Percentiles rank a stretch among this genome's conserved stretches.
Evolutionary conservation across 2,329 filamentous ascomycete genomes (phyloP).

Genomic region (Pyricularia grisea): DNA sequence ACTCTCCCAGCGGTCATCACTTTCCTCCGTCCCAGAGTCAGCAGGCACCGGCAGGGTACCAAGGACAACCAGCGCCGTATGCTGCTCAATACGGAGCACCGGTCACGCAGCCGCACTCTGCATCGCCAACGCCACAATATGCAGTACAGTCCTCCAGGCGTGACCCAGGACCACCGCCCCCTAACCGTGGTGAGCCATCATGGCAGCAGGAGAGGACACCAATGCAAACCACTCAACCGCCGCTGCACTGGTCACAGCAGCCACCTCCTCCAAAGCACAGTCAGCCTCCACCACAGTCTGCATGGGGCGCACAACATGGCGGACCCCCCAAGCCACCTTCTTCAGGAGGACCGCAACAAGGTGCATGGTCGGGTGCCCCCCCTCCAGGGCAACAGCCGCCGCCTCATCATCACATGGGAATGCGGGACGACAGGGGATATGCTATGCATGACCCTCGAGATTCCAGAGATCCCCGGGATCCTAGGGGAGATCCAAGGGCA

Average conservation of each 20-base stretch:
- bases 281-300: slow-evolving; percentile 23
- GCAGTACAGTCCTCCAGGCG: slow-evolving; percentile 36
- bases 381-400: slow-evolving; percentile 14
- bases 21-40: slow-evolving; percentile 6
- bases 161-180: slow-evolving; percentile 23
- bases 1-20: slow-evolving; percentile 18
- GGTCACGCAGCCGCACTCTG: slow-evolving; percentile 30
- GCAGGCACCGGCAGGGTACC: slow-evolving; percentile 16
- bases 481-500: background rate
- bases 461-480: background rate
- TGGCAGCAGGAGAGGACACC: slow-evolving; percentile 20
- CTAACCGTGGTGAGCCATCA: slow-evolving; percentile 23
- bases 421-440: slow-evolving; percentile 10
- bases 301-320: slow-evolving; percentile 28
- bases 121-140: slow-evolving; percentile 49
- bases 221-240: slow-evolving; percentile 9
- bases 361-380: slow-evolving; percentile 3
- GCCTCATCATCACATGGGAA: slow-evolving; percentile 7
- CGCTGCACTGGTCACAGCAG: slow-evolving; percentile 18
- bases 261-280: slow-evolving; percentile 22
- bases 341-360: slow-evolving; percentile 15
- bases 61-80: slow-evolving; percentile 13
- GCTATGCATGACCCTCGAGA: background rate
- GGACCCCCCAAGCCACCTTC: slow-evolving; percentile 24
- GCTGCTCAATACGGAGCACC: slow-evolving; percentile 35